Evolutionary conservation across 108 stramenopile genomes (phyloP), one percentile per base, ranked within the genome.

Genomic region (Fistulifera solaris): DNA sequence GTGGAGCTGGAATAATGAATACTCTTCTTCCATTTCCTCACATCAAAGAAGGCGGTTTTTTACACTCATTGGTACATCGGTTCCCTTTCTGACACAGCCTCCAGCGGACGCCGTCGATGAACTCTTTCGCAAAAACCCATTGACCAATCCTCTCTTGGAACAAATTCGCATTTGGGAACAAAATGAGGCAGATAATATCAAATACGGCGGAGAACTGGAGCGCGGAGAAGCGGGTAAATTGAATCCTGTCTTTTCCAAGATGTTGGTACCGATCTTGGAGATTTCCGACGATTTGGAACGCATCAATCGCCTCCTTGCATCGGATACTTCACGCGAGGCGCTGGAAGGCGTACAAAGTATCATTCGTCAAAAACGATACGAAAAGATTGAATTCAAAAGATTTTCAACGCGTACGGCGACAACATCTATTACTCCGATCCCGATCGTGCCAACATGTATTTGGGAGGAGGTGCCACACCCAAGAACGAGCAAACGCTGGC

Each of bases 401-500:
- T 75, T 4, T 92, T 92, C 66, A 92, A 92, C 63, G 66, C 73
- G 2, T 92, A 75, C 61, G 81, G 78, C 1, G 89, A 92, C 57
- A 92, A 92, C 55, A 92, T 92, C 40, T 92, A 87, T 52, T 92
- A 87, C 58, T 48, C 59, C 10, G 85, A 92, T 72, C 85, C 89
- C 0, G 85, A 87, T 59, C 69, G 85, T 14, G 85, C 89, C 10
- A 92, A 92, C 61, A 43, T 72, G 27, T 92, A 92, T 50, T 62
- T 92, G 24, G 85, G 75, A 18, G 89, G 89, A 19, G 89, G 89
- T 0, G 85, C 85, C 0, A 71, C 71, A 3, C 89, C 89, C 0
- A 80, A 80, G 21, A 68, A 64, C 12, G 63, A 77, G 0, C 89
- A 92, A 50, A 73, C 63, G 21, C 46, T 92, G 22, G 83, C 85